Evolutionary conservation across 2,329 filamentous ascomycete species (phyloP).

Genomic region (Clarireedia monteithiana): DNA sequence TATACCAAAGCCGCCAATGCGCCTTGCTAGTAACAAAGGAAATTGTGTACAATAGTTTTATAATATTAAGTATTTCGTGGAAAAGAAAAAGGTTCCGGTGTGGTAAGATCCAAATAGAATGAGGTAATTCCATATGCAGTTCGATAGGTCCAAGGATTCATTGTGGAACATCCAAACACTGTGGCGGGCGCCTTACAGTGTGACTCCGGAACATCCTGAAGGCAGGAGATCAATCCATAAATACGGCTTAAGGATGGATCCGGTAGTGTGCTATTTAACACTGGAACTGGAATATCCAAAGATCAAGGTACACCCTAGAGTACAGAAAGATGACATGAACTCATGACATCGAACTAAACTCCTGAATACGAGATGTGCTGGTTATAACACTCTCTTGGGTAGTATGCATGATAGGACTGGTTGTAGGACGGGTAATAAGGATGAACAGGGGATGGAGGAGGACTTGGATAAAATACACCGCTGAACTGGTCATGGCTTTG

Average conservation of each 20-base stretch:
- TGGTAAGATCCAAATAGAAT: not conserved
- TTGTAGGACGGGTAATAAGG: not conserved
- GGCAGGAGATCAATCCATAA: too few species aligned
- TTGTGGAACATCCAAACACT: not conserved
- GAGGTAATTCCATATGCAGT: not conserved
- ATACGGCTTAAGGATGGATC: too few species aligned
- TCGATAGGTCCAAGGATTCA: not conserved
- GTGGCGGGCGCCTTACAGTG: too few species aligned
- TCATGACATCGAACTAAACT: not conserved
- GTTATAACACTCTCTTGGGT: not conserved
- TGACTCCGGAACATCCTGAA: too few species aligned
- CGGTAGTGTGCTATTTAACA: too few species aligned
- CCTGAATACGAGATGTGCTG: not conserved
- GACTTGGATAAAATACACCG: not conserved
- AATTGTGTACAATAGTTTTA: not conserved
- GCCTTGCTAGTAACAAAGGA: not conserved
- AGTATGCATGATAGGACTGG: not conserved
- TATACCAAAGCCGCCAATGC: not conserved
- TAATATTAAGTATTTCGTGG: not conserved
- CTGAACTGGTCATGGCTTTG: not conserved
- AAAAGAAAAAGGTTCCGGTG: not conserved
- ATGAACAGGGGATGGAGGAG: not conserved
- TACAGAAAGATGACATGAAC: not conserved
- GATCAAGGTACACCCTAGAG: not conserved
- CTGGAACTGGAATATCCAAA: too few species aligned